Percentiles rank a stretch among this genome's conserved stretches.
Evolutionary conservation across 2,329 filamentous ascomycete species (phyloP).

Genomic region (Rhytidhysteron rufulum): DNA sequence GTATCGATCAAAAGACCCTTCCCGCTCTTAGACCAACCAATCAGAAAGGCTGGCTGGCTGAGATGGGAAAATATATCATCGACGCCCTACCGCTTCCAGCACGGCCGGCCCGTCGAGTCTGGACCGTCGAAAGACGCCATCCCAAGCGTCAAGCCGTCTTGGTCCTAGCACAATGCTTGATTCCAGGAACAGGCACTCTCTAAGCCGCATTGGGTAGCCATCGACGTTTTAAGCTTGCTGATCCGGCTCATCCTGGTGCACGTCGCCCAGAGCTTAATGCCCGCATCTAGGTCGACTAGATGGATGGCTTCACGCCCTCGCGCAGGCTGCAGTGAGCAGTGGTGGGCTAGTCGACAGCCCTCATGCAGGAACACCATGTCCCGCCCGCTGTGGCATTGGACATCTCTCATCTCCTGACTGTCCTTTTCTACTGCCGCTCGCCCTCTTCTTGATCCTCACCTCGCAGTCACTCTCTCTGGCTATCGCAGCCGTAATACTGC

Average conservation of each 20-base stretch:
- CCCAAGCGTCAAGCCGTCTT: neutral
- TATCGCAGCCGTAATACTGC: conserved; percentile 20
- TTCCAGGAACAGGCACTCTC: neutral
- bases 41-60: too few relatives aligned
- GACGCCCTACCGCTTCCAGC: neutral
- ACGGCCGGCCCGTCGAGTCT: too few relatives aligned
- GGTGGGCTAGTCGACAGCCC: too few relatives aligned
- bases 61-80: neutral
- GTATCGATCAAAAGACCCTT: neutral
- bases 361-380: too few relatives aligned
- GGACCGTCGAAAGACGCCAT: neutral
- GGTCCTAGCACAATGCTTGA: neutral
- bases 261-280: neutral
- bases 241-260: neutral
- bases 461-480: conserved; percentile 28
- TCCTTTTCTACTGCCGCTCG: conserved; percentile 18
- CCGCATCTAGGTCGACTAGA: neutral
- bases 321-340: neutral
- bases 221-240: too few relatives aligned
- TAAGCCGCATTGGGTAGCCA: neutral
- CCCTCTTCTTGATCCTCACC: conserved; percentile 18
- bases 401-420: conserved; percentile 24
- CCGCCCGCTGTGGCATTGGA: too few relatives aligned
- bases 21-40: neutral
- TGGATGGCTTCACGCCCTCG: neutral